Conservation (phyloP, 2,329 filamentous ascomycete species). For the Harringtonia lauricola region DNA sequence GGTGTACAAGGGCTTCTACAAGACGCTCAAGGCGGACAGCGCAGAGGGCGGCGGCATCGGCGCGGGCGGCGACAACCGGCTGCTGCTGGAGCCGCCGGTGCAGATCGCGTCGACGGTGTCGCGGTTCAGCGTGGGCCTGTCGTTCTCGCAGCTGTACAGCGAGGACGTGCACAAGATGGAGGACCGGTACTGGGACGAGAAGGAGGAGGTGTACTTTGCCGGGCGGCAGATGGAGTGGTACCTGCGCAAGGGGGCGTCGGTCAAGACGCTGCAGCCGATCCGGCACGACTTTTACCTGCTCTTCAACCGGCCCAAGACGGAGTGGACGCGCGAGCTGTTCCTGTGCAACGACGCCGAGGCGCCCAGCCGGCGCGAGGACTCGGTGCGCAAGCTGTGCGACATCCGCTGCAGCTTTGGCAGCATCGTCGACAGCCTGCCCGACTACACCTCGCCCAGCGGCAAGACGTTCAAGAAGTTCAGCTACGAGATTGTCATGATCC, state of each 20-base stretch:
- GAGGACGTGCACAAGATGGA: neutral
- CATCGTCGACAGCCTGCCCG: slow-evolving; percentile 6
- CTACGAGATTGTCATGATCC: slow-evolving; percentile 9
- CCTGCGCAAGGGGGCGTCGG: slow-evolving; percentile 6
- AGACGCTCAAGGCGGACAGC: neutral
- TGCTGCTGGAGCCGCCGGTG: slow-evolving; percentile 4
- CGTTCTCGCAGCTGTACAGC: slow-evolving; percentile 5
- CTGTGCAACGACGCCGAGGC: slow-evolving; percentile 5
- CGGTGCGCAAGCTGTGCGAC: slow-evolving; percentile 7
- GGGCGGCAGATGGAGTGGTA: slow-evolving; percentile 9
- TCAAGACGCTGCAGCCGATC: slow-evolving; percentile 6
- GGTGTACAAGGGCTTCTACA: slow-evolving; percentile 26
- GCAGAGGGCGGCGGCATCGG: neutral
- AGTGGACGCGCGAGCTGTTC: slow-evolving; percentile 8
- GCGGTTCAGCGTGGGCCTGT: slow-evolving; percentile 7
- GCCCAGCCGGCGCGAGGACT: slow-evolving; percentile 2
- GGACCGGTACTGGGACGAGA: slow-evolving; percentile 8
- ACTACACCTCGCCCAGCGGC: slow-evolving; percentile 5
- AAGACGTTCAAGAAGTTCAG: slow-evolving; percentile 3
- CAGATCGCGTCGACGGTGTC: slow-evolving; percentile 7
- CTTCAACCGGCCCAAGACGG: slow-evolving; percentile 2
- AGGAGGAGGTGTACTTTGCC: slow-evolving; percentile 6
- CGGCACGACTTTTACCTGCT: slow-evolving; percentile 7
- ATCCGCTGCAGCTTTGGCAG: slow-evolving; percentile 7
- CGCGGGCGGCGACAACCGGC: neutral